Conservation (phyloP, 768 basidiomycete species). For the Coprinopsis cinerea region DNA sequence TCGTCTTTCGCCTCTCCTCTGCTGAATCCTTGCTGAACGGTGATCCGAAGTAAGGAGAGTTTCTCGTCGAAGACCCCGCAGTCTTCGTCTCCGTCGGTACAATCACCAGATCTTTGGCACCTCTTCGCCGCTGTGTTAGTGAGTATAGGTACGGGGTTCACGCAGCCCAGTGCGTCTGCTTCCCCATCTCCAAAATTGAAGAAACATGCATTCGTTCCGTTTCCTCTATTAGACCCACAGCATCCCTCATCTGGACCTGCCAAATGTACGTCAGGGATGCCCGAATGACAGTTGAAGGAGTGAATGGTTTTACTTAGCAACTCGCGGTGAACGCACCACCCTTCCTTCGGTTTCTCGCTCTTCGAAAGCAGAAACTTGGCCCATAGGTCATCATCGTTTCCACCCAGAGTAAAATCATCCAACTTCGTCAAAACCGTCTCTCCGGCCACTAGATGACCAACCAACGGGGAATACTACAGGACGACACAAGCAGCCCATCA, state of each 20-base stretch:
- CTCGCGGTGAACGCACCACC: constrained; percentile 13
- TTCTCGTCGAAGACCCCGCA: constrained; percentile 51
- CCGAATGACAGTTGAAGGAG: too few species aligned
- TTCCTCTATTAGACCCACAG: constrained; percentile 1
- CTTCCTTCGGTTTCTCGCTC: background rate
- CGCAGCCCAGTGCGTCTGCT: constrained; percentile 40
- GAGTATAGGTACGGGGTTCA: constrained; percentile 54
- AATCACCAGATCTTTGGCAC: constrained; percentile 34
- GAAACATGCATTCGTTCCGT: constrained; percentile 31
- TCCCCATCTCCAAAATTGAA: constrained; percentile 28
- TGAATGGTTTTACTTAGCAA: constrained; percentile 5
- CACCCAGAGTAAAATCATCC: constrained; percentile 65
- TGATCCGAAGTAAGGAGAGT: constrained; percentile 53
- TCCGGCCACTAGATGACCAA: constrained; percentile 48
- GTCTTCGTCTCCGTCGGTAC: constrained; percentile 25
- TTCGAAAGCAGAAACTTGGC: background rate
- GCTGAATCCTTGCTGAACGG: constrained; percentile 25
- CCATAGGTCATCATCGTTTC: constrained; percentile 14
- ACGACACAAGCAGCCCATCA: background rate
- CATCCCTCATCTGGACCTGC: background rate
- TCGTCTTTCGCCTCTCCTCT: constrained; percentile 18
- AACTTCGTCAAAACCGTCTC: constrained; percentile 51
- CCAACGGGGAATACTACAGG: constrained; percentile 55
- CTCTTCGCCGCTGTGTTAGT: constrained; percentile 28
- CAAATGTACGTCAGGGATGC: background rate